phyloP scores from a whole-genome alignment of 2,329 filamentous ascomycete genomes.

The Trichoderma lentiforme region DNA sequence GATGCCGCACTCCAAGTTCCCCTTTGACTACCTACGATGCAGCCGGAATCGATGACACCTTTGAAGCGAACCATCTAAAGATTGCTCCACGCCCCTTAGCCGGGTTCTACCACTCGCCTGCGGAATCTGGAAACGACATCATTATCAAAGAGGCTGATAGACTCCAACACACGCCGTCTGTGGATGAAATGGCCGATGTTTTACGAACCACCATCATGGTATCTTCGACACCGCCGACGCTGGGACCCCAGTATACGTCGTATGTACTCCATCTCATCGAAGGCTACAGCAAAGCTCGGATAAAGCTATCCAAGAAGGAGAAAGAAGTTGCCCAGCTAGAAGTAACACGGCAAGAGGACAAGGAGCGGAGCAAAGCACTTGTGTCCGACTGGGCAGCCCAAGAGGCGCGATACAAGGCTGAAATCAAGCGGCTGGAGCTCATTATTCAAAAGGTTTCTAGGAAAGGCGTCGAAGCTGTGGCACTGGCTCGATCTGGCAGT shows the following conservation, averaged over 20 bases:
- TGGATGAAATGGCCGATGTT: constrained; percentile 44
- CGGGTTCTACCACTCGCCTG: background rate
- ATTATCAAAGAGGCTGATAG: constrained; percentile 23
- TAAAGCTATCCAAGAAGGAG: constrained; percentile 34
- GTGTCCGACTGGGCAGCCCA: constrained; percentile 25
- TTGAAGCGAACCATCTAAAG: background rate
- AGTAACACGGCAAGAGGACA: constrained; percentile 30
- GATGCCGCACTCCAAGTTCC: constrained; percentile 23
- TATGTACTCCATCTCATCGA: constrained; percentile 40
- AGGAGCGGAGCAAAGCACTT: constrained; percentile 32
- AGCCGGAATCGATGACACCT: background rate
- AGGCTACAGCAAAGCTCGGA: constrained; percentile 31
- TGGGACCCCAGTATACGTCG: constrained; percentile 42
- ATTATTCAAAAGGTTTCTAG: constrained; percentile 37
- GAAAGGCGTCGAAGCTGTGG: constrained; percentile 43
- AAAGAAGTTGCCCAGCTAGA: constrained; percentile 38
- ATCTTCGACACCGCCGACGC: constrained; percentile 30
- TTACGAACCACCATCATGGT: constrained; percentile 43
- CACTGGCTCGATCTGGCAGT: constrained; percentile 41
- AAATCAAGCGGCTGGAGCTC: constrained; percentile 33
- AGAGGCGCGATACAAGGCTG: constrained; percentile 27
- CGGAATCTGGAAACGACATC: constrained; percentile 16
- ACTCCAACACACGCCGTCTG: constrained; percentile 40
- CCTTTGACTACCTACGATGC: background rate
- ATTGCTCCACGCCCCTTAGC: background rate